These are phyloP conservation scores for Aspergillus biplanus DNA, from an alignment of 495 filamentous ascomycete species.

Conservation along the genomic window DNA sequence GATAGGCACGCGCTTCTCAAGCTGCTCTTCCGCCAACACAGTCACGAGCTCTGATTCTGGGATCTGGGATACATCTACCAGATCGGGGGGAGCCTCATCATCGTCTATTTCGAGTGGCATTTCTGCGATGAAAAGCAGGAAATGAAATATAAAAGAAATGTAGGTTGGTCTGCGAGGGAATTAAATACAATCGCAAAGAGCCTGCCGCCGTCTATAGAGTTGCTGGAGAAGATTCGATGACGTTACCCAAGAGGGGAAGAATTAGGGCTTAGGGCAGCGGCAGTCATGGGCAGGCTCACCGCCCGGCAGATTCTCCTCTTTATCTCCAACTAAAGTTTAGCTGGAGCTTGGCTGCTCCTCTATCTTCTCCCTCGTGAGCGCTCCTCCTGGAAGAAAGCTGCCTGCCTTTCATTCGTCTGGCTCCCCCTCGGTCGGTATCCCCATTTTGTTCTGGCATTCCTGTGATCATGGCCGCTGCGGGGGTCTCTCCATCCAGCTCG, in stretches of 20 bases:
- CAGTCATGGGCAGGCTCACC: slow-evolving; percentile 32
- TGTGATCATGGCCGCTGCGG: slow-evolving; percentile 51
- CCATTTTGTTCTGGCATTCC: slow-evolving; percentile 6
- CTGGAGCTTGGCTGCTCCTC: slow-evolving; percentile 18
- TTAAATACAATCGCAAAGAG: neutral
- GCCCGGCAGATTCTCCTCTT: slow-evolving; percentile 25
- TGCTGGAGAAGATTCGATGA: slow-evolving; percentile 30
- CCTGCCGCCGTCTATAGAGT: neutral
- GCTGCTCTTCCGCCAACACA: slow-evolving; percentile 43
- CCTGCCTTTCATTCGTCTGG: slow-evolving; percentile 26
- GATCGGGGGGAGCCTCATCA: slow-evolving; percentile 72
- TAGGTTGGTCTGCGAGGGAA: neutral
- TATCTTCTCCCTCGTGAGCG: slow-evolving; percentile 7
- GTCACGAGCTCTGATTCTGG: slow-evolving; percentile 31
- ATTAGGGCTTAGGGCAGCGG: slow-evolving; percentile 48
- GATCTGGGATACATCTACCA: slow-evolving; percentile 60
- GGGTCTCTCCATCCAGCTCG: slow-evolving; percentile 74
- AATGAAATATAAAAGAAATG: neutral
- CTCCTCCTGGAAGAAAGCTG: slow-evolving; percentile 3
- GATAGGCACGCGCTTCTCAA: slow-evolving; percentile 74
- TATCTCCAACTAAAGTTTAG: slow-evolving; percentile 27
- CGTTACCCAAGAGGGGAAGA: slow-evolving; percentile 37
- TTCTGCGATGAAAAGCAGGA: neutral
- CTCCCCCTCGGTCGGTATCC: slow-evolving; percentile 25
- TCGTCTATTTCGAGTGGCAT: slow-evolving; percentile 58